A percentile compares a stretch with the other conserved stretches of the same genome.
phyloP scores from a whole-genome alignment of 441 rosid genomes.

The Adansonia rubrostipa region DNA sequence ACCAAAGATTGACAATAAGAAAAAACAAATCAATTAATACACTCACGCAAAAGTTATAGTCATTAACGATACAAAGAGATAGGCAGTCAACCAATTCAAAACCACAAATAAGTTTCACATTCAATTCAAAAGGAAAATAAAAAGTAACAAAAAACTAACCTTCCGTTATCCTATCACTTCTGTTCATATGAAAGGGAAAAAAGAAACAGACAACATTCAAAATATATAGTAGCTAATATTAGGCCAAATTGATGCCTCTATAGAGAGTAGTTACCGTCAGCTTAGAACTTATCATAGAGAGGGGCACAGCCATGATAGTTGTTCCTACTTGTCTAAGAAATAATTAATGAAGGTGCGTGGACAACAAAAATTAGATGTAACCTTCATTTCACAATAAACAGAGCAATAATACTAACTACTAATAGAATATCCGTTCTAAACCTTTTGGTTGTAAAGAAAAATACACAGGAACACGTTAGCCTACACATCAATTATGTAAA shows the following conservation, averaged over 20 bases:
- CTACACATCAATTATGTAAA: not conserved
- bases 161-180: not conserved
- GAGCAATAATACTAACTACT: not conserved
- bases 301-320: not conserved
- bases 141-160: not conserved
- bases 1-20: constrained; percentile 23
- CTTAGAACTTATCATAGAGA: not conserved
- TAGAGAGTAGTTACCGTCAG: not conserved
- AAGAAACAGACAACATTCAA: not conserved
- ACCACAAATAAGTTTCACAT: not conserved
- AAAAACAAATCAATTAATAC: not conserved
- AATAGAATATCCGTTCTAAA: not conserved
- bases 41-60: not conserved
- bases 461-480: not conserved
- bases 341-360: not conserved
- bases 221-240: not conserved
- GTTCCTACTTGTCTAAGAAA: constrained; percentile 3
- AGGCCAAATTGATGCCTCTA: not conserved
- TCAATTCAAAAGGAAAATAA: not conserved
- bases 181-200: not conserved
- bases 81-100: not conserved
- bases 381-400: not conserved
- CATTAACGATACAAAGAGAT: not conserved
- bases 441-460: not conserved
- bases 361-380: constrained; percentile 9